phyloP scores from a whole-genome alignment of 2,329 filamentous ascomycete genomes.

The Emergomyces orientalis region DNA sequence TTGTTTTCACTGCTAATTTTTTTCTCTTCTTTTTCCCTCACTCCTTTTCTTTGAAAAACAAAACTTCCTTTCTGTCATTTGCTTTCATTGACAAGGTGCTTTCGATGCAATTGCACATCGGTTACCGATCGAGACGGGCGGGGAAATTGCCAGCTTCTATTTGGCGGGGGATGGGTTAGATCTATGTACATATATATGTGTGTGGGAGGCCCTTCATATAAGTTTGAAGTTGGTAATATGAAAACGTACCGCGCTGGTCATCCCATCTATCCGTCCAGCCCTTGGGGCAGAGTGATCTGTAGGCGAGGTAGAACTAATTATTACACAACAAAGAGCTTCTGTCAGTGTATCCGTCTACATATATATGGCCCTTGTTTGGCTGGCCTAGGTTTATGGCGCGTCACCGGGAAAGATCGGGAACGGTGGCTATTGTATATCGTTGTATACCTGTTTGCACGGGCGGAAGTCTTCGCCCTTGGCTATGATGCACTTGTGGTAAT shows the following conservation, averaged over 20 bases:
- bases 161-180: background rate
- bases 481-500: conserved; percentile 99
- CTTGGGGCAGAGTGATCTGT: conserved; percentile 94
- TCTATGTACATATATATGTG: background rate
- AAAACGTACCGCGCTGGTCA: conserved; percentile 76
- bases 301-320: conserved; percentile 86
- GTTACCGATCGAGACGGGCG: conserved; percentile 17
- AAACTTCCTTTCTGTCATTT: background rate
- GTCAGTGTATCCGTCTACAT: too few relatives aligned
- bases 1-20: background rate
- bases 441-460: conserved; percentile 81
- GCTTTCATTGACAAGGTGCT: background rate
- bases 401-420: background rate
- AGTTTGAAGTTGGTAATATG: conserved; percentile 38
- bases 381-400: background rate
- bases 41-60: background rate
- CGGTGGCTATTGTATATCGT: background rate
- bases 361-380: background rate
- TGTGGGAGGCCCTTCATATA: too few relatives aligned
- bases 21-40: background rate
- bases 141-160: conserved; percentile 51
- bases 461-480: conserved; percentile 98
- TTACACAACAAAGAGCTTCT: background rate
- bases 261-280: conserved; percentile 94
- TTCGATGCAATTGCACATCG: background rate